Conservation (phyloP, 1,139 yeast species). For the Pichia sorboxylosa region DNA sequence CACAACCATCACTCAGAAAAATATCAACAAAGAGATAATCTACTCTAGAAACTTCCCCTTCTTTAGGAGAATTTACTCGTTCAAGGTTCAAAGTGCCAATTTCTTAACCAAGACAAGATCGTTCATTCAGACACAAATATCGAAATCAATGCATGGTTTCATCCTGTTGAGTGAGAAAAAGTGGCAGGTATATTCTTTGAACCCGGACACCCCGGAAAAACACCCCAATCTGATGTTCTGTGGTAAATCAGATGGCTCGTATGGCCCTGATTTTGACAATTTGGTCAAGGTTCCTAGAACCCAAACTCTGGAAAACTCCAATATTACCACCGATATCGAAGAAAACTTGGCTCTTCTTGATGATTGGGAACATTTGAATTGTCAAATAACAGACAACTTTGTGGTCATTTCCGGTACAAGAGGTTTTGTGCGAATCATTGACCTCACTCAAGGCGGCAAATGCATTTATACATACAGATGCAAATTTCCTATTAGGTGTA, state of each 20-base stretch:
- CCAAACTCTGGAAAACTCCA: constrained; percentile 17
- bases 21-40: constrained; percentile 42
- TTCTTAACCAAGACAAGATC: constrained; percentile 33
- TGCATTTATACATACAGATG: constrained; percentile 61
- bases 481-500: constrained; percentile 67
- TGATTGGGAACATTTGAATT: constrained; percentile 56
- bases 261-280: constrained; percentile 36
- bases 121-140: constrained; percentile 50
- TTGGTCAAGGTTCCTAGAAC: constrained; percentile 19
- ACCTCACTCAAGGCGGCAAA: constrained; percentile 43
- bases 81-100: constrained; percentile 49
- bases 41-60: constrained; percentile 77
- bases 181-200: constrained; percentile 60
- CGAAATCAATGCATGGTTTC: constrained; percentile 49
- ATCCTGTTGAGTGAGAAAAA: constrained; percentile 54
- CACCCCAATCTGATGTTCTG: constrained; percentile 53
- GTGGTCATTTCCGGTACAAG: constrained; percentile 64
- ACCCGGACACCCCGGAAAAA: constrained; percentile 28
- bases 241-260: constrained; percentile 60
- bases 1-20: not conserved
- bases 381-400: constrained; percentile 50
- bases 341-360: constrained; percentile 15
- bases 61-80: constrained; percentile 56
- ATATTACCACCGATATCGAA: constrained; percentile 11
- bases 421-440: constrained; percentile 59